Base-by-base conservation (phyloP, 208 protist species). In the Spongospora subterranea region DNA sequence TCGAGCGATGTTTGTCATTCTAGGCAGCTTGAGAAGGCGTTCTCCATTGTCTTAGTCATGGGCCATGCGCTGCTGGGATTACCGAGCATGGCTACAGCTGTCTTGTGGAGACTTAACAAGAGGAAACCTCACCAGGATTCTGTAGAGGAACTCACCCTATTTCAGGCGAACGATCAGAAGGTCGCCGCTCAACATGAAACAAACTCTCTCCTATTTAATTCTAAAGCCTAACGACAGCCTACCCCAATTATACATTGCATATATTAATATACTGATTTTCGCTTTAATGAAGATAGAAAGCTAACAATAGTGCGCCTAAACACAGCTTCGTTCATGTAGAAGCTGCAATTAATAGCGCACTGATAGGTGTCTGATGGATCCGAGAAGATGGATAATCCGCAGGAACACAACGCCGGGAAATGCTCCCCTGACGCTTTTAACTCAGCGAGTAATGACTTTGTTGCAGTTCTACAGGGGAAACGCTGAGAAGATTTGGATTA, bases 261-360 rank as follows among this genome's bases (percentile, higher is more conserved):
- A 60, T 60, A 29, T 29, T 60, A n/a, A 60, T 60, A 60, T 24
- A 60, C 50, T 60, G 50, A 6, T 60, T 24, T 6, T 29, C 13
- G 50, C 50, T 60, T 6, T 60, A n/a, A n/a, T n/a, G n/a, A n/a
- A n/a, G n/a, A 60, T 60, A 82, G 71, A 43, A 82, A 35, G n/a
- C n/a, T 82, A 43, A 40, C 71, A 6, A 82, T 6, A 35, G 71
- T n/a, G 6, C 71, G 71, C 6, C 35, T n/a, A n/a, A 82, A 82
- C n/a, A n/a, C 71, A 13, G n/a, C 71, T n/a, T 6, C 17, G n/a
- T 82, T 35, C 71, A 20, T 82, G n/a, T 45, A 82, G 71, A 82
- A 82, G 35, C 6, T 6, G 40, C 71, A 82, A 6, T 82, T 82
- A 6, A 40, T 82, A 6, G 71, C n/a, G 71, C 71, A 82, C 17